A percentile compares a stretch with the other conserved stretches of the same genome.
phyloP scores from a whole-genome alignment of 352 stramenopile genomes.

The Globisporangium nodosum region DNA sequence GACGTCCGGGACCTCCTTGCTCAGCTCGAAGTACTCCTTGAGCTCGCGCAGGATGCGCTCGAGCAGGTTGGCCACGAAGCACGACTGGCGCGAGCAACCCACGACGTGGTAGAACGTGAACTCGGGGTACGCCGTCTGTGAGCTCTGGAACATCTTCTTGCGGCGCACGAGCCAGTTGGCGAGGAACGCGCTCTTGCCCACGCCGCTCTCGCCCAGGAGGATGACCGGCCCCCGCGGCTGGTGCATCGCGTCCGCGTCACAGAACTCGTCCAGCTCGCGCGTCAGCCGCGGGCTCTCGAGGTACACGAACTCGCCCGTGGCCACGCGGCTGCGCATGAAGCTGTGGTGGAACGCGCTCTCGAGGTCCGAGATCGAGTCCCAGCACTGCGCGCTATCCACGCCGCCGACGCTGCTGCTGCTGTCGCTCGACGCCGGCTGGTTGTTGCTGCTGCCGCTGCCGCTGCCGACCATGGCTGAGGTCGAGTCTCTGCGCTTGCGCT shows the following conservation, averaged over 20 bases:
- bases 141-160: constrained; percentile 85
- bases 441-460: not conserved
- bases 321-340: constrained; percentile 71
- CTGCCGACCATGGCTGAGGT: not conserved
- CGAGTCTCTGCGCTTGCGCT: not conserved
- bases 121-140: constrained; percentile 72
- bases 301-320: constrained; percentile 70
- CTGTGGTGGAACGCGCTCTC: constrained; percentile 78
- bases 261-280: constrained; percentile 76
- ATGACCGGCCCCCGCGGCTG: constrained; percentile 73
- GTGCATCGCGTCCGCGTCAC: constrained; percentile 81
- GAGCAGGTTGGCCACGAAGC: constrained; percentile 80
- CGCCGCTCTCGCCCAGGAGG: constrained; percentile 61
- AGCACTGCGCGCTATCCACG: constrained; percentile 45
- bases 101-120: constrained; percentile 92
- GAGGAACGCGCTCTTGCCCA: constrained; percentile 73
- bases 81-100: constrained; percentile 83
- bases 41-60: constrained; percentile 85
- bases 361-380: constrained; percentile 77
- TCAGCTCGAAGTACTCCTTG: constrained; percentile 90
- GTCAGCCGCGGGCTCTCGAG: constrained; percentile 57
- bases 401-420: not conserved
- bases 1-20: constrained; percentile 74
- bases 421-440: not conserved
- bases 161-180: constrained; percentile 78